Percentiles rank a stretch among this genome's conserved stretches.
phyloP scores from a whole-genome alignment of 495 filamentous ascomycete genomes.

The Parathielavia hyrcaniae region DNA sequence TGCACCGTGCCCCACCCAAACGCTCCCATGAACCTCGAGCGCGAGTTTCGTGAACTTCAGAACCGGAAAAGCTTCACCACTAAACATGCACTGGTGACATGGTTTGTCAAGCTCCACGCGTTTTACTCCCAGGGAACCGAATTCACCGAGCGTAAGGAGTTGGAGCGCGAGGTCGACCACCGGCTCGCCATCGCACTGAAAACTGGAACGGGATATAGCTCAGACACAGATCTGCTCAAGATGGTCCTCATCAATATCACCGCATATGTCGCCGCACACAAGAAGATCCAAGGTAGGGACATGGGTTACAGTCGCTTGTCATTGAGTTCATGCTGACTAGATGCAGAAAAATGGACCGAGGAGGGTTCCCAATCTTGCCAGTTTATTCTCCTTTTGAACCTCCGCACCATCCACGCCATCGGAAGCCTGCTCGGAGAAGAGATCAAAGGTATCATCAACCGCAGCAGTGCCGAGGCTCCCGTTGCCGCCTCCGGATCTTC shows the following conservation, averaged over 20 bases:
- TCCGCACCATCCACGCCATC: slow-evolving; percentile 71
- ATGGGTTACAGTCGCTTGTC: not conserved
- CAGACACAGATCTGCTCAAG: slow-evolving; percentile 64
- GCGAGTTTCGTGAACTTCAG: slow-evolving; percentile 66
- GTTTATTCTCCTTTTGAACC: slow-evolving; percentile 73
- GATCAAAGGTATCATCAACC: slow-evolving; percentile 22
- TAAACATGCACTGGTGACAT: slow-evolving; percentile 54
- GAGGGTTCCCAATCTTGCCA: slow-evolving; percentile 52
- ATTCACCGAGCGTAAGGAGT: slow-evolving; percentile 67
- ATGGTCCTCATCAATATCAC: slow-evolving; percentile 81
- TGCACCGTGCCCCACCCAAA: slow-evolving; percentile 65
- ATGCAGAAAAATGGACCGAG: slow-evolving; percentile 34
- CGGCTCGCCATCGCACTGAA: slow-evolving; percentile 69
- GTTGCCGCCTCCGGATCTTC: not conserved
- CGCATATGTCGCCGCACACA: slow-evolving; percentile 64
- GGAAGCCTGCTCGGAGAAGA: slow-evolving; percentile 57
- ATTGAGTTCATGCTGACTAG: slow-evolving; percentile 25
- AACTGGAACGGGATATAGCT: slow-evolving; percentile 36
- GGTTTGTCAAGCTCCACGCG: slow-evolving; percentile 85
- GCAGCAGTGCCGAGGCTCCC: slow-evolving; percentile 7
- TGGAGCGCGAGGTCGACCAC: slow-evolving; percentile 79
- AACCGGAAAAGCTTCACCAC: slow-evolving; percentile 20
- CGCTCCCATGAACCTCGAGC: slow-evolving; percentile 67
- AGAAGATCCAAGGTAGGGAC: slow-evolving; percentile 52
- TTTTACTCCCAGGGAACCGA: slow-evolving; percentile 67